These are phyloP conservation scores for Phytophthora capsici DNA, from an alignment of 352 stramenopile genomes.

Conservation along the genomic window DNA sequence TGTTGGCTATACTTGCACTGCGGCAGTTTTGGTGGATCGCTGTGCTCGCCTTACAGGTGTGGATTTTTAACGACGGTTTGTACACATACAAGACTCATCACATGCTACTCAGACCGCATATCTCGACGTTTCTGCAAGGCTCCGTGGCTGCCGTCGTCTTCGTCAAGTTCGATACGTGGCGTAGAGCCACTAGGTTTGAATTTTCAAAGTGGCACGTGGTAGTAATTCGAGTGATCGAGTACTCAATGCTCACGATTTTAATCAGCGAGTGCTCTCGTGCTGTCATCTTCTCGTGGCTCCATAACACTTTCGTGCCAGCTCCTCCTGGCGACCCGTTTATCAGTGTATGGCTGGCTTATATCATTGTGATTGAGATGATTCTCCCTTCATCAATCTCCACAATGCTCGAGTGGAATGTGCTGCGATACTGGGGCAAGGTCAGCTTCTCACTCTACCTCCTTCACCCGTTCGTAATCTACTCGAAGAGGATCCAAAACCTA, in stretches of 20 bases:
- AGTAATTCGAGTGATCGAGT: slow-evolving; percentile 24
- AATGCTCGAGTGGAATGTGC: slow-evolving; percentile 45
- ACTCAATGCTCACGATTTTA: slow-evolving; percentile 21
- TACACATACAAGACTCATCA: slow-evolving; percentile 33
- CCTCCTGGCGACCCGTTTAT: slow-evolving; percentile 32
- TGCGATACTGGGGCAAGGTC: slow-evolving; percentile 49
- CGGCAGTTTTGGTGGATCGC: slow-evolving; percentile 30
- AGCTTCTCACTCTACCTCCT: slow-evolving; percentile 54
- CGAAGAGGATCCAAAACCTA: slow-evolving; percentile 16
- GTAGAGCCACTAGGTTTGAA: slow-evolving; percentile 21
- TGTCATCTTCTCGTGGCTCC: slow-evolving; percentile 45
- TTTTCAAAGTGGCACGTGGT: slow-evolving; percentile 21
- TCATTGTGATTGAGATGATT: slow-evolving; percentile 50
- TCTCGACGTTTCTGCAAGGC: slow-evolving; percentile 42
- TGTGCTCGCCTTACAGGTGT: slow-evolving; percentile 19
- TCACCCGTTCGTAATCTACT: slow-evolving; percentile 41
- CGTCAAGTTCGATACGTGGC: slow-evolving; percentile 24
- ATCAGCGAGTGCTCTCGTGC: slow-evolving; percentile 34
- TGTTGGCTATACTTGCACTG: slow-evolving; percentile 28
- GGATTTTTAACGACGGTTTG: slow-evolving; percentile 27
- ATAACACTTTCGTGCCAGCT: slow-evolving; percentile 19
- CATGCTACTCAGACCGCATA: slow-evolving; percentile 27
- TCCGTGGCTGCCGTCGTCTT: slow-evolving; percentile 44
- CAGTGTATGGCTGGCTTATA: slow-evolving; percentile 24
- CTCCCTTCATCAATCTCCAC: slow-evolving; percentile 28